These are phyloP conservation scores for Gastrolobium bilobum DNA, from an alignment of 306 rosid species.

Conservation along the genomic window DNA sequence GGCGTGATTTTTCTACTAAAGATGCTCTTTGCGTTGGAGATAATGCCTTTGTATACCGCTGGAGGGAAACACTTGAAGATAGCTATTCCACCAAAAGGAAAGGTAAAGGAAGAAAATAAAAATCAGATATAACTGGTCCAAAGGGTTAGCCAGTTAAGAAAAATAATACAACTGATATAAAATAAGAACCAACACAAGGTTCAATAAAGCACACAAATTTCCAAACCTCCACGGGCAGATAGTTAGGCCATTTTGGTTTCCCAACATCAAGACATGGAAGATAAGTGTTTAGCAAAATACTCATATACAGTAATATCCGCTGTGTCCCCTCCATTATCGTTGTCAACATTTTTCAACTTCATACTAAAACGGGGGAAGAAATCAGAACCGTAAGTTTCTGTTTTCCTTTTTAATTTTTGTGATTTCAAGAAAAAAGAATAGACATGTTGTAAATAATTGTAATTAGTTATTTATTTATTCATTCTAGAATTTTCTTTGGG, in stretches of 20 bases:
- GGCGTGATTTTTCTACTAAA: slow-evolving; percentile 84
- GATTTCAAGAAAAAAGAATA: slow-evolving; percentile 37
- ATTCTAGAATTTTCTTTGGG: too few species aligned
- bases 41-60: slow-evolving; percentile 84
- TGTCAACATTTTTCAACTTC: slow-evolving; percentile 67
- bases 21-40: slow-evolving; percentile 81
- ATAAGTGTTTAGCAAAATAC: slow-evolving; percentile 69
- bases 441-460: too few species aligned
- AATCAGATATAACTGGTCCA: slow-evolving; percentile 32
- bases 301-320: slow-evolving; percentile 80
- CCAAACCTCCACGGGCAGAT: slow-evolving; percentile 90
- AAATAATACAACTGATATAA: slow-evolving; percentile 16
- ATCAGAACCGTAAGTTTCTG: slow-evolving; percentile 39
- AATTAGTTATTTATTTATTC: too few species aligned
- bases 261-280: slow-evolving; percentile 96
- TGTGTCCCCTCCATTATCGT: slow-evolving; percentile 59
- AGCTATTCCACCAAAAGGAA: slow-evolving; percentile 61
- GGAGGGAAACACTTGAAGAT: slow-evolving; percentile 81
- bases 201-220: slow-evolving; percentile 13
- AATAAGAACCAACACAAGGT: slow-evolving; percentile 33
- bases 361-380: slow-evolving; percentile 70
- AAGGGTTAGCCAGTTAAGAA: slow-evolving; percentile 36
- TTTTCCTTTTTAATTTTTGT: neutral
- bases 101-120: slow-evolving; percentile 13
- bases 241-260: slow-evolving; percentile 75